phyloP scores from a whole-genome alignment of 2,329 filamentous ascomycete genomes.

The Trichoderma sp. region DNA sequence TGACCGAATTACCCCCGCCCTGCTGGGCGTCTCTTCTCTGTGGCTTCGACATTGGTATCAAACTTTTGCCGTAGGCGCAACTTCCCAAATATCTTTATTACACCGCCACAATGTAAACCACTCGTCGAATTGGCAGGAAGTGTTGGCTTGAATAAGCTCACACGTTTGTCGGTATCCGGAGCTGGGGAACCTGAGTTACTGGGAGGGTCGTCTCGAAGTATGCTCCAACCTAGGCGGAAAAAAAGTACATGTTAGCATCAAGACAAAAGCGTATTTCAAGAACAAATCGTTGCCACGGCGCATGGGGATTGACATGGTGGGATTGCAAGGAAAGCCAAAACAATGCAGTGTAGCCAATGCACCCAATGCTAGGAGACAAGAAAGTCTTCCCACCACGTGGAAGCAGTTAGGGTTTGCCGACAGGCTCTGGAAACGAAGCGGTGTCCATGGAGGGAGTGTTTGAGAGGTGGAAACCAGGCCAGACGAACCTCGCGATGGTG shows the following conservation, averaged over 20 bases:
- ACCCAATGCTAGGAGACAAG: background rate
- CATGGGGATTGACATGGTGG: background rate
- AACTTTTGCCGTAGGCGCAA: slow-evolving; percentile 24
- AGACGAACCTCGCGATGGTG: slow-evolving; percentile 25
- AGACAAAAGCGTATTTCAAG: background rate
- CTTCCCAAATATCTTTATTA: slow-evolving; percentile 27
- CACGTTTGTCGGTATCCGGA: background rate
- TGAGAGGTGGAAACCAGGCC: background rate
- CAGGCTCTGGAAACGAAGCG: background rate
- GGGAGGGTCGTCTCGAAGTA: background rate
- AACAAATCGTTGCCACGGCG: background rate
- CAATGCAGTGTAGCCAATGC: background rate
- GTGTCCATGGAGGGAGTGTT: background rate
- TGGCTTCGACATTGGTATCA: slow-evolving; percentile 36
- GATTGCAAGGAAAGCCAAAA: background rate
- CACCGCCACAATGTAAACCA: slow-evolving; percentile 26
- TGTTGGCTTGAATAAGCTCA: background rate
- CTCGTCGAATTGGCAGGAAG: slow-evolving; percentile 19
- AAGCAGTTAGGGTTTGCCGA: background rate
- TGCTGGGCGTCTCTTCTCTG: slow-evolving; percentile 36
- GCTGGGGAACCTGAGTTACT: background rate
- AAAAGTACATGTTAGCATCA: background rate
- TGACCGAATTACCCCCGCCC: slow-evolving; percentile 32
- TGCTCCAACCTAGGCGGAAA: background rate
- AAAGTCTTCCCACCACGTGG: background rate